These are phyloP conservation scores for Acrocalymma vagum DNA, from an alignment of 2,329 filamentous ascomycete genomes.

Conservation along the genomic window DNA sequence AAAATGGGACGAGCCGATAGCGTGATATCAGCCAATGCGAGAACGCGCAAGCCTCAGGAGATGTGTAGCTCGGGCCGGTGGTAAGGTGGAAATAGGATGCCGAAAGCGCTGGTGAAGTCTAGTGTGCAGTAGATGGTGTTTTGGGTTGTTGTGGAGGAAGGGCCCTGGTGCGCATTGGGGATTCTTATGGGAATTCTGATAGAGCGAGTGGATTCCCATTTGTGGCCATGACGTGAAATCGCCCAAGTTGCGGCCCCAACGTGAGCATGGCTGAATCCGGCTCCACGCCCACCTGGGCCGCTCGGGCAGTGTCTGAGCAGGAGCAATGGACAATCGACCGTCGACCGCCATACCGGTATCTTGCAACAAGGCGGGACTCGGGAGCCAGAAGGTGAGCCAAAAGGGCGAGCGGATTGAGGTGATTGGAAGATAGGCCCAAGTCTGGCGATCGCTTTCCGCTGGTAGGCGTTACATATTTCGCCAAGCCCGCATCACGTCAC, in stretches of 20 bases:
- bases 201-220: slow-evolving; percentile 25
- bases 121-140: no score
- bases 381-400: no score
- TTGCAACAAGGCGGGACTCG: no score
- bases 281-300: slow-evolving; percentile 5
- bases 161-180: slow-evolving; percentile 19
- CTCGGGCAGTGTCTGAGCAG: slow-evolving; percentile 15
- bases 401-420: slow-evolving; percentile 10
- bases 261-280: slow-evolving; percentile 27
- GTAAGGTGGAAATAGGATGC: no score
- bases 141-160: no score
- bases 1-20: slow-evolving; percentile 17
- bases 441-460: slow-evolving; percentile 24
- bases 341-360: no score
- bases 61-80: no score
- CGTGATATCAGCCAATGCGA: slow-evolving; percentile 18
- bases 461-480: slow-evolving; percentile 14
- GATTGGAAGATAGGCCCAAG: slow-evolving; percentile 28
- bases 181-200: slow-evolving; percentile 12
- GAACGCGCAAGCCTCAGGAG: slow-evolving; percentile 19
- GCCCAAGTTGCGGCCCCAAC: slow-evolving; percentile 10
- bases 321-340: slow-evolving; percentile 4
- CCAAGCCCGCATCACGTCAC: slow-evolving; percentile 41
- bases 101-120: no score
- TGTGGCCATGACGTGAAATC: slow-evolving; percentile 36